A percentile compares a stretch with the other conserved stretches of the same genome.
Conservation (phyloP, 495 filamentous ascomycete genomes). For the Hypoxylon cercidicola region DNA sequence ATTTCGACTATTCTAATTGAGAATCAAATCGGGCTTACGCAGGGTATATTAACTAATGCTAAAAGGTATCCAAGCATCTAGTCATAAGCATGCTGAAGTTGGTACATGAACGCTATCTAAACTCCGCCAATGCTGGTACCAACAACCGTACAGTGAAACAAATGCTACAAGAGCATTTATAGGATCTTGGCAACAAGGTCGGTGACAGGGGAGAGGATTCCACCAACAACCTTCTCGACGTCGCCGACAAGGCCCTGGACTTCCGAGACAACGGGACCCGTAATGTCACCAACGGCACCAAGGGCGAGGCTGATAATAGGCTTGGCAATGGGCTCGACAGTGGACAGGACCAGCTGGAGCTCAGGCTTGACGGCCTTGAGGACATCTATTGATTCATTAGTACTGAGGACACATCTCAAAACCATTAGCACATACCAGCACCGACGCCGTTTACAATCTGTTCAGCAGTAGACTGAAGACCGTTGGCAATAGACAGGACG, state of each 20-base stretch:
- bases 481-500: slow-evolving; percentile 28
- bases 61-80: slow-evolving; percentile 42
- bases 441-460: slow-evolving; percentile 13
- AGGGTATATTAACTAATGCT: slow-evolving; percentile 35
- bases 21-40: too few species aligned
- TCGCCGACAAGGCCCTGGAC: slow-evolving; percentile 24
- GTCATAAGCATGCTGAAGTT: slow-evolving; percentile 39
- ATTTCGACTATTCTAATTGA: too few species aligned
- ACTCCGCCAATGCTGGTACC: slow-evolving; percentile 32
- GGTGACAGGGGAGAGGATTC: slow-evolving; percentile 23
- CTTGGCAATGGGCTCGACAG: slow-evolving; percentile 30
- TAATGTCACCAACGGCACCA: slow-evolving; percentile 17
- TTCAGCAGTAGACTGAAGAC: slow-evolving; percentile 33
- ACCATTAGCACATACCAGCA: slow-evolving; percentile 22
- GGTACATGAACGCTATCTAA: slow-evolving; percentile 25
- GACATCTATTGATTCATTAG: slow-evolving; percentile 36
- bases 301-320: slow-evolving; percentile 35
- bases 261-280: slow-evolving; percentile 10
- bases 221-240: slow-evolving; percentile 23
- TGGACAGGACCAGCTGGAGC: slow-evolving; percentile 37
- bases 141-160: slow-evolving; percentile 17
- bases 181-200: slow-evolving; percentile 30
- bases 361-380: slow-evolving; percentile 36
- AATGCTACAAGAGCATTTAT: slow-evolving; percentile 18
- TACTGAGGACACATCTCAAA: neutral